Percentiles rank a stretch among this genome's conserved stretches.
phyloP scores from a whole-genome alignment of 2,329 filamentous ascomycete genomes.

The Talaromyces atroroseus region DNA sequence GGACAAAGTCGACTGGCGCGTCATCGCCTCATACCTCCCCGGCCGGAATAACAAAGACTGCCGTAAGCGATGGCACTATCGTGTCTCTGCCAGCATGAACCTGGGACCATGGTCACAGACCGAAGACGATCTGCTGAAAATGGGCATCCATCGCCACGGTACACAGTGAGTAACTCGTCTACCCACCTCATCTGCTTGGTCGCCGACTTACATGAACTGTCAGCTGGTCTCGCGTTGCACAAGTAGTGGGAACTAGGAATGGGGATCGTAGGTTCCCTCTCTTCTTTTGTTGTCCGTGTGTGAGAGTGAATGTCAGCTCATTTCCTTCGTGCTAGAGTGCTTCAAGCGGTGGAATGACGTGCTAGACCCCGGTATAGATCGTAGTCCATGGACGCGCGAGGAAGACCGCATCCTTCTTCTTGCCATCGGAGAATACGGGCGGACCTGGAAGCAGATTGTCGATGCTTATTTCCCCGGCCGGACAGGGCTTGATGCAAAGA shows the following conservation, averaged over 20 bases:
- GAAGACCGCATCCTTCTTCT: slow-evolving; percentile 12
- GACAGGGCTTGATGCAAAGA: slow-evolving; percentile 14
- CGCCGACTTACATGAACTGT: not conserved
- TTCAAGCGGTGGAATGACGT: slow-evolving; percentile 16
- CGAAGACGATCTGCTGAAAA: slow-evolving; percentile 13
- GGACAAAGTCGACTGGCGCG: slow-evolving; percentile 15
- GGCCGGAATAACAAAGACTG: slow-evolving; percentile 16
- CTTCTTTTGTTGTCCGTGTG: too few species aligned
- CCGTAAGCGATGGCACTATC: slow-evolving; percentile 15
- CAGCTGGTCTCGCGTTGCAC: slow-evolving; percentile 15
- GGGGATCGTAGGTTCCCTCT: slow-evolving; percentile 10
- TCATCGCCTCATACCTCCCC: slow-evolving; percentile 13
- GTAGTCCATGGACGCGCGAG: slow-evolving; percentile 14
- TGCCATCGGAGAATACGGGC: slow-evolving; percentile 10
- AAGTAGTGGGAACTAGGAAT: slow-evolving; percentile 14
- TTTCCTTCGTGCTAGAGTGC: slow-evolving; percentile 5
- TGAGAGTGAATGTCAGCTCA: not conserved
- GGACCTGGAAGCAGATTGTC: slow-evolving; percentile 15
- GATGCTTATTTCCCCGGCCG: slow-evolving; percentile 14
- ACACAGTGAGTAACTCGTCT: slow-evolving; percentile 9
- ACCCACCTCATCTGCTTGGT: not conserved
- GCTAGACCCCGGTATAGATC: slow-evolving; percentile 12
- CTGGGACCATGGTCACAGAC: slow-evolving; percentile 12
- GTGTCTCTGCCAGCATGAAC: slow-evolving; percentile 14
- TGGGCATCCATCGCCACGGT: slow-evolving; percentile 13